Percentiles rank a stretch among this genome's conserved stretches.
These are phyloP conservation scores for Cyclotella sp. DNA, from an alignment of 108 stramenopile species.

Conservation along the genomic window DNA sequence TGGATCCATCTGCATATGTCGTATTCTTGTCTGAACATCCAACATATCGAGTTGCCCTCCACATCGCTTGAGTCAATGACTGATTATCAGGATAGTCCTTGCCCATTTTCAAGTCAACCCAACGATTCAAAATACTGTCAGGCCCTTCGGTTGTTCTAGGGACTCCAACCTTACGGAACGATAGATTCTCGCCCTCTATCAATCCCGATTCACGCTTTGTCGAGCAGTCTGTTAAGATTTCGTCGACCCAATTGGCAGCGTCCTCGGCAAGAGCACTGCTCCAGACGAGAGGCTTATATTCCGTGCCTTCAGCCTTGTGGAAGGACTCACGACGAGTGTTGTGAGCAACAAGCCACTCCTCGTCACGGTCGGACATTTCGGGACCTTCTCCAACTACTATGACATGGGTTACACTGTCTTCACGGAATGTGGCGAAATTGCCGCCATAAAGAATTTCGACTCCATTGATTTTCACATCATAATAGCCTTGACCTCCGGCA, in stretches of 20 bases:
- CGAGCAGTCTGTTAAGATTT: conserved; percentile 18
- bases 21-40: conserved; percentile 35
- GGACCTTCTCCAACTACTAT: conserved; percentile 22
- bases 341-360: conserved; percentile 33
- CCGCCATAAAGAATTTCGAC: conserved; percentile 33
- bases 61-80: conserved; percentile 39
- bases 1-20: conserved; percentile 1
- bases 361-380: conserved; percentile 6
- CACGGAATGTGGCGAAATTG: not conserved
- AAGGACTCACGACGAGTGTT: conserved; percentile 35
- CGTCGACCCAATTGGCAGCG: conserved; percentile 19
- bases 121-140: conserved; percentile 25
- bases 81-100: conserved; percentile 35
- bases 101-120: conserved; percentile 22
- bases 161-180: conserved; percentile 16
- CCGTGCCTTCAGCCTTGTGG: conserved; percentile 13
- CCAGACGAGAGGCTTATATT: conserved; percentile 35
- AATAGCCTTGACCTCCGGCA: conserved; percentile 18
- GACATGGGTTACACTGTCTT: conserved; percentile 6
- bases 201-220: conserved; percentile 13
- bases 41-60: conserved; percentile 45
- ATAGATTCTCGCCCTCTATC: conserved; percentile 38
- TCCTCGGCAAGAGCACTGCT: conserved; percentile 13
- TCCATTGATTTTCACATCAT: conserved; percentile 24
- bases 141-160: conserved; percentile 13